Percentiles rank a stretch among this genome's conserved stretches.
phyloP scores from a whole-genome alignment of 192 early-diverging fungal genomes.

The Linnemannia elongata region DNA sequence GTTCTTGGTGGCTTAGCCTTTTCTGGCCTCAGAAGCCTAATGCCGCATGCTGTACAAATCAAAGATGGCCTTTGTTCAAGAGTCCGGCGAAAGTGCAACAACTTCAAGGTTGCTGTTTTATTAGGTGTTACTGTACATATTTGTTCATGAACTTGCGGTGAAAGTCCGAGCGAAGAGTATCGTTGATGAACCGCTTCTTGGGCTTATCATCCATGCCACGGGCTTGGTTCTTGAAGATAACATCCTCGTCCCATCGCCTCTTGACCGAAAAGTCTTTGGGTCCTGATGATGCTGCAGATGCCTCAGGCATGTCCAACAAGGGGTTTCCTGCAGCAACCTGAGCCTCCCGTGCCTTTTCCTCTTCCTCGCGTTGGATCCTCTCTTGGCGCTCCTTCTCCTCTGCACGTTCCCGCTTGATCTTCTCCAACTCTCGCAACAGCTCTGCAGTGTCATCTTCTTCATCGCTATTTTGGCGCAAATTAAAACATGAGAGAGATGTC shows the following conservation, averaged over 20 bases:
- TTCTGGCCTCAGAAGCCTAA: background rate
- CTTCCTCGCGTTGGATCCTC: conserved; percentile 65
- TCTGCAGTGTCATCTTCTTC: conserved; percentile 94
- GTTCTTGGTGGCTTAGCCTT: conserved; percentile 11
- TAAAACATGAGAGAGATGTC: background rate
- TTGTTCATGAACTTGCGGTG: conserved; percentile 97
- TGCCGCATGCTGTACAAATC: no score
- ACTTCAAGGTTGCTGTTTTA: conserved; percentile 5
- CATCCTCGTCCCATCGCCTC: conserved; percentile 98
- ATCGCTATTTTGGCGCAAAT: conserved; percentile 56
- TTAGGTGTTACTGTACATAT: conserved; percentile 74
- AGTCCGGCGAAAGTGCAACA: background rate
- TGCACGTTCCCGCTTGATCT: conserved; percentile 93
- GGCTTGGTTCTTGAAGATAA: conserved; percentile 98
- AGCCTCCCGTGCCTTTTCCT: conserved; percentile 71
- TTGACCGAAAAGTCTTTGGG: conserved; percentile 85
- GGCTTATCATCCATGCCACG: conserved; percentile 87
- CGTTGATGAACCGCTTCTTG: conserved; percentile 97
- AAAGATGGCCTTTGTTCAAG: background rate
- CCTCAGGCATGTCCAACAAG: conserved; percentile 70
- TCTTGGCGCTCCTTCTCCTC: conserved; percentile 90
- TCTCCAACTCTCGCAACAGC: conserved; percentile 85
- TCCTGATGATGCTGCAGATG: conserved; percentile 1
- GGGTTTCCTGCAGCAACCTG: conserved; percentile 85
- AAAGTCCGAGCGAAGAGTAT: conserved; percentile 96